Base-by-base conservation (phyloP, 2,329 filamentous ascomycete genomes). In the Diaporthe vaccinii region DNA sequence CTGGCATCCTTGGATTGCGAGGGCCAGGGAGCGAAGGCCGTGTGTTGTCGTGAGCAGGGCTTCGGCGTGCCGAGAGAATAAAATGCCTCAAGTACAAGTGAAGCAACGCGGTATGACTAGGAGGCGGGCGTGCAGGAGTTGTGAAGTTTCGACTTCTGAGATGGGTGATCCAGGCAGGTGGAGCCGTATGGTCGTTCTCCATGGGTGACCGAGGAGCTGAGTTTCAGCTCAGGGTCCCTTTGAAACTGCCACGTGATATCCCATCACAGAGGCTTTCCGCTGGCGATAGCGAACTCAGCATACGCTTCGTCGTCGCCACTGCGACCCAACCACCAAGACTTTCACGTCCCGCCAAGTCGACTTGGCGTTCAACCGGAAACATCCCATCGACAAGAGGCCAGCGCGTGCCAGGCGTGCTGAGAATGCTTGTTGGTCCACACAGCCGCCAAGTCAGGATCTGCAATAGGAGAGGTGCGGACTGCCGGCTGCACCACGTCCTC, bases 151-250 rank as follows among this genome's bases (percentile, higher is more conserved):
- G 74, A 70, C 74, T 69, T 70, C 72, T 65, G 69, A 75, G 74
- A 73, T 75, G 67, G 74, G 70, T 68, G 74, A 73, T 70, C 74
- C 74, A 75, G 74, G 41, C 73, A 67, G 59, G 74, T 76, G 74
- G 74, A 76, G 62, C 57, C 70, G 17, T 68, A 59, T 51, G 53
- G 46, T 62, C 44, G 73, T 57, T 57, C 71, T 74, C 74, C 71
- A 74, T 74, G 74, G 71, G 31, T 74, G 71, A 65, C 71, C 57
- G 74, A 74, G 53, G 61, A 70, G 74, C 74, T 74, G 55, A 51
- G 72, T 74, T 74, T 74, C 74, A 74, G 74, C 62, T 44, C 62
- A 74, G 71, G 55, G 65, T 65, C 72, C 51, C 51, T 59, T 55
- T 69, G 71, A 73, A 73, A 73, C 57, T 73, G 31, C 31, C 71